phyloP scores from a whole-genome alignment of 352 stramenopile genomes.

The Blastocystis hominis region DNA sequence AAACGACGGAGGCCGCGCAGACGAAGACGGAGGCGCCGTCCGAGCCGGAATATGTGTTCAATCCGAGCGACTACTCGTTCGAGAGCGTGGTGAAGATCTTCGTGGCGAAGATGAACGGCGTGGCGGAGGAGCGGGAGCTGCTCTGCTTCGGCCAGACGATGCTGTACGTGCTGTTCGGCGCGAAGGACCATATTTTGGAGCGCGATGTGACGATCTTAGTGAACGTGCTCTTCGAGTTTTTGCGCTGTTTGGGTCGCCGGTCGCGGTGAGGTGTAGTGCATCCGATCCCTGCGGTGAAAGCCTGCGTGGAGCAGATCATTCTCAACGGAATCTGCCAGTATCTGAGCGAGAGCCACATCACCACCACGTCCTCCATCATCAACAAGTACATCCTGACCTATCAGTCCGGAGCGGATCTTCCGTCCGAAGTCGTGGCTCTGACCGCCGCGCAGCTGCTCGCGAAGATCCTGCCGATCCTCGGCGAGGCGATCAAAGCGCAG shows the following conservation, averaged over 20 bases:
- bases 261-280: neutral
- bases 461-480: constrained; percentile 49
- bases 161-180: constrained; percentile 23
- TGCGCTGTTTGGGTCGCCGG: neutral
- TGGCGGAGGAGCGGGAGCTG: neutral
- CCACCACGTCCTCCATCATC: constrained; percentile 29
- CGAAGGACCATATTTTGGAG: constrained; percentile 5
- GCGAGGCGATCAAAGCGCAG: constrained; percentile 55
- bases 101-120: constrained; percentile 31
- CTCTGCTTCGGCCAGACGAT: constrained; percentile 24
- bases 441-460: constrained; percentile 18
- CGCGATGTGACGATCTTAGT: constrained; percentile 40
- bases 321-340: constrained; percentile 32
- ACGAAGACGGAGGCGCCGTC: neutral
- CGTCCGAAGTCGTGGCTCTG: constrained; percentile 29
- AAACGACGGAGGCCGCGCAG: neutral
- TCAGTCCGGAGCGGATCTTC: neutral
- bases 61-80: constrained; percentile 22
- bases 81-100: constrained; percentile 23
- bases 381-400: neutral
- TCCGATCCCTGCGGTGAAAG: constrained; percentile 44
- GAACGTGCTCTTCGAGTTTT: constrained; percentile 28
- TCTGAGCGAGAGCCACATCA: constrained; percentile 16
- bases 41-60: neutral
- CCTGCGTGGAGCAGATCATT: constrained; percentile 31